Conservation (phyloP, 805 yeast species). For the Torulaspora franciscae region DNA sequence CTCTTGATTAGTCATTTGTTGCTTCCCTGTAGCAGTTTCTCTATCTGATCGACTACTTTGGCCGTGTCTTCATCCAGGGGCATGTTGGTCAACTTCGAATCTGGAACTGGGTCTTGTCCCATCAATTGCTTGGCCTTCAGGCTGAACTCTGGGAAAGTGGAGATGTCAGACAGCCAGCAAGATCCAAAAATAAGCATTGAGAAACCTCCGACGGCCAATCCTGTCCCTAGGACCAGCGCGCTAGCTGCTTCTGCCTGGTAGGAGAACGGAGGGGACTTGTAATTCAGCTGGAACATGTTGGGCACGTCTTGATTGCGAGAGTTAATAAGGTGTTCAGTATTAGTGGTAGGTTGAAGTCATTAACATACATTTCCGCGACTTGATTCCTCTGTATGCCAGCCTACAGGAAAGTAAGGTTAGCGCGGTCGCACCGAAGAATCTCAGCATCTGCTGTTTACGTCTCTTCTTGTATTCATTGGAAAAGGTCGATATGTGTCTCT, state of each 20-base stretch:
- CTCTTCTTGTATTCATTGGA: conserved; percentile 49
- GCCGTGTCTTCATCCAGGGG: conserved; percentile 59
- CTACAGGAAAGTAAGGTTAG: conserved; percentile 68
- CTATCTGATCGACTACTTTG: conserved; percentile 51
- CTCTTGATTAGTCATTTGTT: conserved; percentile 4
- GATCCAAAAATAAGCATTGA: conserved; percentile 70
- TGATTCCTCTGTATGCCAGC: conserved; percentile 68
- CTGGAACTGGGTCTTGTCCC: conserved; percentile 56
- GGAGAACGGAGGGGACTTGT: conserved; percentile 76
- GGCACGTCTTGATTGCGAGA: conserved; percentile 46
- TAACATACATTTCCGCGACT: conserved; percentile 56
- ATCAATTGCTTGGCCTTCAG: conserved; percentile 64
- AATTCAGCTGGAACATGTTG: conserved; percentile 74
- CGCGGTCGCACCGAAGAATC: conserved; percentile 68
- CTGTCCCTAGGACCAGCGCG: conserved; percentile 78
- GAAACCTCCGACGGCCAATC: conserved; percentile 65
- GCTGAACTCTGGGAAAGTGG: conserved; percentile 65
- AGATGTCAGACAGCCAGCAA: conserved; percentile 76
- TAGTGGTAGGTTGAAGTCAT: background rate
- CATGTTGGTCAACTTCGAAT: conserved; percentile 34
- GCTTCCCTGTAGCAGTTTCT: conserved; percentile 46
- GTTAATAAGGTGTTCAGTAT: conserved; percentile 11
- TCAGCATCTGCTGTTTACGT: conserved; percentile 64
- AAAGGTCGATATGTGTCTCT: conserved; percentile 14
- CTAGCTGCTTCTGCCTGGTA: conserved; percentile 78